A percentile compares a stretch with the other conserved stretches of the same genome.
Conservation (phyloP, 805 yeast genomes). For the Spathaspora gorwiae region DNA sequence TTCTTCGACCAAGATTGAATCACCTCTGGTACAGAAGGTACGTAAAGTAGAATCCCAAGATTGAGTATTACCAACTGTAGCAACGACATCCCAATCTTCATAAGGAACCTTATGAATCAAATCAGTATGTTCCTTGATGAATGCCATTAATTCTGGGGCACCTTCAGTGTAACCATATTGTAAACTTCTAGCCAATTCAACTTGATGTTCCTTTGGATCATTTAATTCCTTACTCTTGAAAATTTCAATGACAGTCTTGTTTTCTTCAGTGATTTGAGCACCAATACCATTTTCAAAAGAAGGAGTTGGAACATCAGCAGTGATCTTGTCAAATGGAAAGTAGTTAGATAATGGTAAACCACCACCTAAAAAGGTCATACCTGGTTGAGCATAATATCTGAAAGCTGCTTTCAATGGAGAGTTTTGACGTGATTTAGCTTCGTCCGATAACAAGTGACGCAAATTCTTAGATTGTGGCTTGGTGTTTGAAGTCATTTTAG, state of each 20-base stretch:
- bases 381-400: slow-evolving; percentile 67
- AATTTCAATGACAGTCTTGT: slow-evolving; percentile 39
- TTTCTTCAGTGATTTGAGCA: slow-evolving; percentile 45
- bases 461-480: slow-evolving; percentile 59
- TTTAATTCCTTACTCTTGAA: slow-evolving; percentile 22
- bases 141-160: slow-evolving; percentile 61
- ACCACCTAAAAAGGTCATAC: slow-evolving; percentile 86
- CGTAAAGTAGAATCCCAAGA: slow-evolving; percentile 81
- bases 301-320: slow-evolving; percentile 69
- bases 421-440: slow-evolving; percentile 68
- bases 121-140: slow-evolving; percentile 72
- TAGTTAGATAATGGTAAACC: slow-evolving; percentile 89
- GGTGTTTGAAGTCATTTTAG: slow-evolving; percentile 5
- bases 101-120: slow-evolving; percentile 43
- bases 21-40: slow-evolving; percentile 74
- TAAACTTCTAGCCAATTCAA: slow-evolving; percentile 78
- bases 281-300: slow-evolving; percentile 80
- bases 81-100: slow-evolving; percentile 63
- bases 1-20: slow-evolving; percentile 78
- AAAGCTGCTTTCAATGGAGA: slow-evolving; percentile 85
- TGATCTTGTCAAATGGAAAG: slow-evolving; percentile 83
- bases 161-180: slow-evolving; percentile 91
- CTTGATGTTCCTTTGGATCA: slow-evolving; percentile 32
- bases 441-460: slow-evolving; percentile 68
- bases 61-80: slow-evolving; percentile 85